phyloP scores from a whole-genome alignment of 2,329 filamentous ascomycete genomes.

The Fusarium keratoplasticum region DNA sequence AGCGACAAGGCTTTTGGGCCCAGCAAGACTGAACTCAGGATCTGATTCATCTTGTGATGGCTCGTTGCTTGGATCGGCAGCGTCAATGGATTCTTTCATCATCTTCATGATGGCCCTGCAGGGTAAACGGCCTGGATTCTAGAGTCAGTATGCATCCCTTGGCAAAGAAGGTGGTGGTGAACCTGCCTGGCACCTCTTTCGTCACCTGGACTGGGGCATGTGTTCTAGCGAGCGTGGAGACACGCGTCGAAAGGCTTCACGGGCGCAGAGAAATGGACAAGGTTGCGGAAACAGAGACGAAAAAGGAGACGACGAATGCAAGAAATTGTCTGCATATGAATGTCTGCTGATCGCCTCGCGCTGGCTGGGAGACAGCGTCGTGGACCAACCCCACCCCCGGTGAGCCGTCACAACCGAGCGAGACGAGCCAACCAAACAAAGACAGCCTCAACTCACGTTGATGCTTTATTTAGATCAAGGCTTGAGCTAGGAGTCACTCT shows the following conservation, averaged over 20 bases:
- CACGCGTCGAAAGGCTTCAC: background rate
- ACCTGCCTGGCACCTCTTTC: background rate
- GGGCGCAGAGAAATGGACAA: background rate
- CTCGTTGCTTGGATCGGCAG: background rate
- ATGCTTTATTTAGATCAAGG: background rate
- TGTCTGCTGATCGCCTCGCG: background rate
- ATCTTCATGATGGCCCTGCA: background rate
- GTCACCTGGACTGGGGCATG: background rate
- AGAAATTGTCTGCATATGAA: background rate
- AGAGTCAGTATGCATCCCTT: background rate
- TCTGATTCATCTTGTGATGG: background rate
- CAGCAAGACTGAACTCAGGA: slow-evolving; percentile 6
- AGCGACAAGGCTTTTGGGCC: slow-evolving; percentile 26
- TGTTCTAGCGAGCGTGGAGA: background rate
- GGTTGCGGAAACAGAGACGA: background rate
- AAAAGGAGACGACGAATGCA: background rate
- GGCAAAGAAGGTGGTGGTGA: background rate
- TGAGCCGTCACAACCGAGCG: background rate
- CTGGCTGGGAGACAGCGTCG: background rate
- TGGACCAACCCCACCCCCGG: background rate
- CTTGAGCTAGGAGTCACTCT: background rate
- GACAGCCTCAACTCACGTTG: background rate
- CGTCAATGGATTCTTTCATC: background rate
- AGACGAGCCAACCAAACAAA: background rate
- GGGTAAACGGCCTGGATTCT: background rate